Evolutionary conservation across 108 stramenopile species (phyloP), one percentile per base, ranked within the genome.

Genomic region (Seminavis robusta): DNA sequence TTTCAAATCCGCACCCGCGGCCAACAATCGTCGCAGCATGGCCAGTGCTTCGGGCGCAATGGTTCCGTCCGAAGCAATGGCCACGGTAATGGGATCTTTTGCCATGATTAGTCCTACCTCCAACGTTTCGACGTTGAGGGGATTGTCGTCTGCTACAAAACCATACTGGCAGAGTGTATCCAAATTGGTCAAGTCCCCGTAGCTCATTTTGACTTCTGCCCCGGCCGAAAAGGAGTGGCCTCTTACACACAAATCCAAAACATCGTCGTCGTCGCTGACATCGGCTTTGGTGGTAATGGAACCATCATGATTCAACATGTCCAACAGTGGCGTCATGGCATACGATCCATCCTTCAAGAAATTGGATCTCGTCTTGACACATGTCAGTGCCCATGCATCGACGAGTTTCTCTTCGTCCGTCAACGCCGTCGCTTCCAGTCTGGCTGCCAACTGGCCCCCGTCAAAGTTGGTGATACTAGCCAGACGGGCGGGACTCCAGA

Each of bases 271-370:
- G 0, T 50, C 56, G 11, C 0, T 11, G 11, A 74, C 38, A 9
- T 55, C 16, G 33, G 67, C 61, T n/a, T 57, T 56, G 16, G 88
- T 90, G 47, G 47, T 57, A 16, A 74, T 62, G 0, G 72, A 52
- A 0, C 59, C 33, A 54, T 86, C 69, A 63, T 90, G 88, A 60
- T 81, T 90, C 38, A 90, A 67, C 84, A 90, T 86, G 48, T 90
- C 84, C 33, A 90, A 33, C 47, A 83, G 41, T 16, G 88, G 88
- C 20, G 88, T 86, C 65, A 86, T 71, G 13, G 80, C 50, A 50
- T 86, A 90, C 30, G 33, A 63, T 7, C 61, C 57, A 55, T 89
- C 81, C 19, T 68, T 71, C 13, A 90, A 44, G 59, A 81, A 90
- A 38, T 86, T 83, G 26, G 77, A 74, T 43, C 88, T 71, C 9